These are phyloP conservation scores for Mortierella sp. DNA, from an alignment of 371 early-diverging fungal species.

Conservation along the genomic window DNA sequence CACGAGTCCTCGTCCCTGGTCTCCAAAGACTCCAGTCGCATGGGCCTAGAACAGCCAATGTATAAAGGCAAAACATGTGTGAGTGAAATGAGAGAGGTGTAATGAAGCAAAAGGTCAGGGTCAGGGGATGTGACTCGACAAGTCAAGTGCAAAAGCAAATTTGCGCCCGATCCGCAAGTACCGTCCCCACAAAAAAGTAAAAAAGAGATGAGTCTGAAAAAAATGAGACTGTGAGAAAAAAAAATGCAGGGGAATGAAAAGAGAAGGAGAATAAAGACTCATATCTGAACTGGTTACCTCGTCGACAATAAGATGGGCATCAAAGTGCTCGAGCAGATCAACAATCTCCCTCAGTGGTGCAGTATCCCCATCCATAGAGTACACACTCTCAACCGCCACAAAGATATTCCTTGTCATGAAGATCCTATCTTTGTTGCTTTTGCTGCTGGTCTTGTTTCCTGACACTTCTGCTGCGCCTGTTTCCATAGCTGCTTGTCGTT, in stretches of 20 bases:
- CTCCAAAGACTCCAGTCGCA: slow-evolving; percentile 84
- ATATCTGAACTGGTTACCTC: slow-evolving; percentile 36
- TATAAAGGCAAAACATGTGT: neutral
- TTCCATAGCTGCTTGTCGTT: neutral
- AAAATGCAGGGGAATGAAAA: neutral
- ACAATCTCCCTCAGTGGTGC: slow-evolving; percentile 80
- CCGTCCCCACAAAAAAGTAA: slow-evolving; percentile 40
- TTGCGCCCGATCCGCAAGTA: neutral
- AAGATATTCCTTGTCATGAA: slow-evolving; percentile 66
- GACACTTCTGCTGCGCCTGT: neutral
- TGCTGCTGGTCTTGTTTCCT: neutral
- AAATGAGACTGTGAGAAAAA: slow-evolving; percentile 21
- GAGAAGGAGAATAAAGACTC: too few relatives aligned
- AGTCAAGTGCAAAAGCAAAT: neutral
- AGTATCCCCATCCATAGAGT: slow-evolving; percentile 90
- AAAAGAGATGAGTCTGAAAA: slow-evolving; percentile 11
- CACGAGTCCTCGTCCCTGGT: slow-evolving; percentile 78
- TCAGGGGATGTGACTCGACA: slow-evolving; percentile 18
- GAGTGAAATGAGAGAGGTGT: neutral
- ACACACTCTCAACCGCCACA: slow-evolving; percentile 83
- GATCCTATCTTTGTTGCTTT: neutral
- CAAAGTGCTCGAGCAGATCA: slow-evolving; percentile 60
- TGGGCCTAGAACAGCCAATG: slow-evolving; percentile 75
- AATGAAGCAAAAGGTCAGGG: neutral
- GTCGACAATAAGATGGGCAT: slow-evolving; percentile 58